phyloP scores from a whole-genome alignment of 257 asterid species.

The Solanum ossicruentum region DNA sequence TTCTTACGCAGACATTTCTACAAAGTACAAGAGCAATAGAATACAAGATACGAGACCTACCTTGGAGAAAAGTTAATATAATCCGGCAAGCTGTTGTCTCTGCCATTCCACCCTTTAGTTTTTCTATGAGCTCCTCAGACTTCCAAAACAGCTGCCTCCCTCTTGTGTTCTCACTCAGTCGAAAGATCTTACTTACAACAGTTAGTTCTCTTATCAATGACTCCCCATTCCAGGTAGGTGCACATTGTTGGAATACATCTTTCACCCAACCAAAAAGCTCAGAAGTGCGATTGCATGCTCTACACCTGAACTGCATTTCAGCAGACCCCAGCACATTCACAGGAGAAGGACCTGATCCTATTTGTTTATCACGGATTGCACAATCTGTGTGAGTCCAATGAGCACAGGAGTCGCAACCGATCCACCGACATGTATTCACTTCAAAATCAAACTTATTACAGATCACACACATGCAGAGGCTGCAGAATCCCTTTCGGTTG shows the following conservation, averaged over 20 bases:
- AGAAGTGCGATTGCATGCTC: constrained; percentile 80
- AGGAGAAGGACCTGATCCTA: constrained; percentile 63
- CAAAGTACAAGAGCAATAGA: not conserved
- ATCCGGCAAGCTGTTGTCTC: constrained; percentile 51
- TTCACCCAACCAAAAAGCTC: constrained; percentile 93
- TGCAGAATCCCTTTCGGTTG: constrained; percentile 79
- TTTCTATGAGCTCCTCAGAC: constrained; percentile 76
- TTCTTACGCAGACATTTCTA: not conserved
- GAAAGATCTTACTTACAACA: constrained; percentile 70
- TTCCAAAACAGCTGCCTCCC: constrained; percentile 74
- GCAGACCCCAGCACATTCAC: constrained; percentile 49
- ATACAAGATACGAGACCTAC: constrained; percentile 19
- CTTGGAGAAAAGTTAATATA: constrained; percentile 74
- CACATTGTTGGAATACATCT: constrained; percentile 92
- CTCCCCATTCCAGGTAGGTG: constrained; percentile 91
- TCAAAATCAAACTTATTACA: constrained; percentile 90
- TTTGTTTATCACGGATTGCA: constrained; percentile 70
- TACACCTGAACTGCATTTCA: constrained; percentile 78
- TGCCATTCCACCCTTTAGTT: constrained; percentile 46
- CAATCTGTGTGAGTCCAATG: constrained; percentile 99
- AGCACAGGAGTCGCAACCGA: constrained; percentile 85
- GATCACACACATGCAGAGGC: constrained; percentile 90
- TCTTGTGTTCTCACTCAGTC: constrained; percentile 66
- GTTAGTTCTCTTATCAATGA: constrained; percentile 74
- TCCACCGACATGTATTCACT: constrained; percentile 92